These are phyloP conservation scores for Tetrahymena borealis DNA, from an alignment of 73 alveolate species.

Conservation along the genomic window DNA sequence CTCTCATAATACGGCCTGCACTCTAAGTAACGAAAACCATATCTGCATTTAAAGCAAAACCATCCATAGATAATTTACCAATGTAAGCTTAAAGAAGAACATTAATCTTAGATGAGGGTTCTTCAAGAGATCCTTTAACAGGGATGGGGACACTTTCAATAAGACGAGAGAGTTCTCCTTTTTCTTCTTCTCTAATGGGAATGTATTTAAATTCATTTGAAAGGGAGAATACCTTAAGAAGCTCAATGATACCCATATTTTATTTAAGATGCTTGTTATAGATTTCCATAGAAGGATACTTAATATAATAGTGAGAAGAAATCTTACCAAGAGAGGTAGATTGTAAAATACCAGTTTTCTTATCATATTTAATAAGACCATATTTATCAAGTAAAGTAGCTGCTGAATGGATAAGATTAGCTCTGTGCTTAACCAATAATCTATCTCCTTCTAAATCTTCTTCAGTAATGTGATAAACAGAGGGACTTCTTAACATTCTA, in stretches of 20 bases:
- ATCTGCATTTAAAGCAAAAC: slow-evolving; percentile 98
- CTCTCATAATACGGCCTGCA: slow-evolving; percentile 99
- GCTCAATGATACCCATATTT: slow-evolving; percentile 95
- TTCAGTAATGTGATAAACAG: slow-evolving; percentile 79
- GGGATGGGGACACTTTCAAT: slow-evolving; percentile 98
- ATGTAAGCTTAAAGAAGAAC: slow-evolving; percentile 92
- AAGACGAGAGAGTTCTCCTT: slow-evolving; percentile 59
- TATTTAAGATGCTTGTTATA: slow-evolving; percentile 94
- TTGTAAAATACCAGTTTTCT: slow-evolving; percentile 72
- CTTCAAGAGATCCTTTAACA: slow-evolving; percentile 97
- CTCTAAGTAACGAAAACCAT: slow-evolving; percentile 96
- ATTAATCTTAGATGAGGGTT: slow-evolving; percentile 93
- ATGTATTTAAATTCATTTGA: slow-evolving; percentile 95
- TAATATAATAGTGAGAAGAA: slow-evolving; percentile 95
- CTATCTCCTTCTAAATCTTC: slow-evolving; percentile 83
- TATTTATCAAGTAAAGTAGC: slow-evolving; percentile 81
- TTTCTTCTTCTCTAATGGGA: slow-evolving; percentile 99
- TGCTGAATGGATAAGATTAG: slow-evolving; percentile 88
- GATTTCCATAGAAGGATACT: slow-evolving; percentile 91
- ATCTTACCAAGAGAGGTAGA: slow-evolving; percentile 95
- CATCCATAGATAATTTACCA: slow-evolving; percentile 95
- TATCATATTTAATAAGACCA: slow-evolving; percentile 79
- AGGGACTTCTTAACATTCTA: slow-evolving; percentile 86
- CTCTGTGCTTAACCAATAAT: slow-evolving; percentile 72
- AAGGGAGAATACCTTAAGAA: slow-evolving; percentile 93